Percentiles rank a stretch among this genome's conserved stretches.
These are phyloP conservation scores for Abelmoschus esculentus DNA, from an alignment of 345 rosid species.

Conservation along the genomic window DNA sequence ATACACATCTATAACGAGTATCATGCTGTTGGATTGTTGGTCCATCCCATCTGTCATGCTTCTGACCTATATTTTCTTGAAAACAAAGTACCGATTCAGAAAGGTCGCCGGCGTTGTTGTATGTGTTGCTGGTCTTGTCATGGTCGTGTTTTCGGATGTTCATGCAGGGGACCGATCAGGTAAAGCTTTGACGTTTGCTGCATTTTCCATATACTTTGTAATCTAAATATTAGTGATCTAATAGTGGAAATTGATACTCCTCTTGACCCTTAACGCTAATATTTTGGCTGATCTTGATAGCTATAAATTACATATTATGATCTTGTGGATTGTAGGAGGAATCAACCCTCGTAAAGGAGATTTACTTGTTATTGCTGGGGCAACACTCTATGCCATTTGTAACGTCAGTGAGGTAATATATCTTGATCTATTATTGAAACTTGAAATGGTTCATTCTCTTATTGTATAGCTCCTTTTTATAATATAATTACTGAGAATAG, in stretches of 20 bases:
- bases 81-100: conserved; percentile 66
- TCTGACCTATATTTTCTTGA: conserved; percentile 70
- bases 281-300: background rate
- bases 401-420: conserved; percentile 61
- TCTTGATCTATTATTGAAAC: background rate
- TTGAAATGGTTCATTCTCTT: background rate
- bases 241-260: background rate
- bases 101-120: conserved; percentile 70
- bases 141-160: conserved; percentile 90
- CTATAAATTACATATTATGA: background rate
- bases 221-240: background rate
- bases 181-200: conserved; percentile 18
- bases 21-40: conserved; percentile 97
- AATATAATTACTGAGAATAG: too few relatives aligned
- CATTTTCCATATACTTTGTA: background rate
- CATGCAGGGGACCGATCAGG: conserved; percentile 69
- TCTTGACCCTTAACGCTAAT: background rate
- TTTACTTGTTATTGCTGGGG: conserved; percentile 57
- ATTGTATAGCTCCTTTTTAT: background rate
- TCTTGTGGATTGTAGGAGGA: conserved; percentile 40
- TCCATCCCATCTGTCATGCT: conserved; percentile 78
- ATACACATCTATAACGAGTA: conserved; percentile 81
- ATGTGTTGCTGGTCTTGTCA: conserved; percentile 71
- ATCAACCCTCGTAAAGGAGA: conserved; percentile 67
- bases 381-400: conserved; percentile 60